These are phyloP conservation scores for Gliomastix tumulicola DNA, from an alignment of 2,329 filamentous ascomycete species.

Conservation along the genomic window DNA sequence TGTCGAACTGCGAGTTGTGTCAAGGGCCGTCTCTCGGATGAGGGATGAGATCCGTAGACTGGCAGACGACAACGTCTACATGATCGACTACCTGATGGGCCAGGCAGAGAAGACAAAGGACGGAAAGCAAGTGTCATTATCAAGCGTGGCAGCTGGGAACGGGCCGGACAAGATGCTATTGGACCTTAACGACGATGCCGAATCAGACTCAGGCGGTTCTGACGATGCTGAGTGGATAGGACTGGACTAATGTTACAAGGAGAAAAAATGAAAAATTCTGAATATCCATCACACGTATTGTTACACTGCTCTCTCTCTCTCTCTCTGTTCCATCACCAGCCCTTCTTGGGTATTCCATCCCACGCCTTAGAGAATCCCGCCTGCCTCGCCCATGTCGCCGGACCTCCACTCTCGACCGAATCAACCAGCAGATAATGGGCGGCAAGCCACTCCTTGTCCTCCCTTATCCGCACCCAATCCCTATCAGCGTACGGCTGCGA, in stretches of 20 bases:
- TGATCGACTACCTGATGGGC: conserved; percentile 71
- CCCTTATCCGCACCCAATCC: conserved; percentile 43
- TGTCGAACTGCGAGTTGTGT: conserved; percentile 75
- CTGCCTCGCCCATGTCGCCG: conserved; percentile 51
- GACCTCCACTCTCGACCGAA: conserved; percentile 46
- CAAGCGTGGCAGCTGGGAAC: not conserved
- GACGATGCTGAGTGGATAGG: conserved; percentile 39
- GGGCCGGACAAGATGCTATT: conserved; percentile 19
- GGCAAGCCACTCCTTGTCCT: conserved; percentile 52
- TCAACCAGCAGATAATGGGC: conserved; percentile 57
- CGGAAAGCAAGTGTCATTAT: conserved; percentile 8
- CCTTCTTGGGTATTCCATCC: conserved; percentile 31
- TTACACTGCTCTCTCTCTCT: not conserved
- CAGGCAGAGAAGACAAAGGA: conserved; percentile 32
- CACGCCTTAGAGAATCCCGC: conserved; percentile 62
- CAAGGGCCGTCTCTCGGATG: conserved; percentile 73
- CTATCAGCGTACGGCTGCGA: conserved; percentile 35
- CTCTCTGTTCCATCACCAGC: not conserved
- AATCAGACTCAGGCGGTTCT: conserved; percentile 26
- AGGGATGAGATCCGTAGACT: conserved; percentile 75
- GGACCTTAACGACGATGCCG: conserved; percentile 20
- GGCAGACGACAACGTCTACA: conserved; percentile 83
- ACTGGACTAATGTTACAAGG: conserved; percentile 33
- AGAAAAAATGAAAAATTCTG: no score
- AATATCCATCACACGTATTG: not conserved